Evolutionary conservation across 1,284 basidiomycete species (phyloP), one percentile per base, ranked within the genome.

Genomic region (Malassezia furfur): DNA sequence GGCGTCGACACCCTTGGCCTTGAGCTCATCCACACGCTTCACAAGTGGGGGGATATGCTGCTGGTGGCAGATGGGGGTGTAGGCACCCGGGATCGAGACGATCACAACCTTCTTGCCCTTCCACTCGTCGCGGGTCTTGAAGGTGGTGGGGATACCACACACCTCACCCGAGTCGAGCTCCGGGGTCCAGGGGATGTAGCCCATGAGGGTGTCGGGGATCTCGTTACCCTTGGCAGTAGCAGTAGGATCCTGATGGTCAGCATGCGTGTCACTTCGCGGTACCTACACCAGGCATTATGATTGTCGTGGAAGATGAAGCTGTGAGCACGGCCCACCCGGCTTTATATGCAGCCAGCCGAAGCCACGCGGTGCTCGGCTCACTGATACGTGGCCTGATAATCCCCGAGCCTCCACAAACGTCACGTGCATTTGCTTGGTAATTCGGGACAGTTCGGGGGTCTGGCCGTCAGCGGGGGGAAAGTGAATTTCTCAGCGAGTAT

Each of bases 41-140:
- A 88, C 66, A 76, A 82, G 87, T 31, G 81, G 80, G 2, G 86
- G 87, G 38, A 87, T 80, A 76, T 71, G 67, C 65, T 74, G 66
- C 46, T 63, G 63, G 57, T 74, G 69, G 65, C 69, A 70, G 8
- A 66, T 67, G n/a, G 65, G 54, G 44, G 50, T 51, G 76, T 82
- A 65, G 25, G 85, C 85, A 54, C 86, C 85, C 28, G 86, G 86
- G 41, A 87, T 84, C 57, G 85, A 79, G 73, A 88, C 81, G 55
- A 88, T 75, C 41, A 88, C 84, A 51, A 88, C 83, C 77, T 86
- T 88, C 80, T 89, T 88, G 70, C 84, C 84, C 76, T 85, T 85
- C 85, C 85, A 87, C 45, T 82, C 64, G 12, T 69, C 62, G 62
- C 83, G 79, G 17, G 82, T 85, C 57, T 77, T 61, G 50, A 76